phyloP scores from a whole-genome alignment of 495 filamentous ascomycete genomes.

The Parmelia sp. region DNA sequence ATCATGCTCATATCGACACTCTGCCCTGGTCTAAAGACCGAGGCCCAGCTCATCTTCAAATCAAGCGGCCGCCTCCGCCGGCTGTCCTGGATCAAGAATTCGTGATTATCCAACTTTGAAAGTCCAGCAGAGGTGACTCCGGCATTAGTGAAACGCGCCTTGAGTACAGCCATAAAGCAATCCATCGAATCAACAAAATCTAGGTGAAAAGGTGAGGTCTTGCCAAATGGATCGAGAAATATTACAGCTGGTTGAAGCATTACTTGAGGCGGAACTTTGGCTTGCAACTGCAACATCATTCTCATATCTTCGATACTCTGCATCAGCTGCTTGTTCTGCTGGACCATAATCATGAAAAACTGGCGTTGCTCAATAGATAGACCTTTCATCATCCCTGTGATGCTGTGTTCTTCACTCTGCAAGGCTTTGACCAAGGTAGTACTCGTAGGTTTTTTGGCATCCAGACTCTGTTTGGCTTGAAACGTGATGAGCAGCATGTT shows the following conservation, averaged over 20 bases:
- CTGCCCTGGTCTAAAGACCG: conserved; percentile 24
- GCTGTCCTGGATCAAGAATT: conserved; percentile 25
- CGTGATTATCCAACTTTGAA: conserved; percentile 22
- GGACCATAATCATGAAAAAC: conserved; percentile 19
- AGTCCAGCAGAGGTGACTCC: conserved; percentile 22
- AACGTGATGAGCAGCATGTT: conserved; percentile 33
- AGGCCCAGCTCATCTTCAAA: conserved; percentile 19
- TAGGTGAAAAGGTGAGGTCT: conserved; percentile 26
- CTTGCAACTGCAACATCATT: conserved; percentile 21
- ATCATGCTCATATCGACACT: conserved; percentile 30
- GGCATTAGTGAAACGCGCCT: conserved; percentile 21
- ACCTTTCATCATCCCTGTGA: conserved; percentile 13
- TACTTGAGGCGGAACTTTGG: conserved; percentile 24
- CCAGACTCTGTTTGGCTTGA: conserved; percentile 20
- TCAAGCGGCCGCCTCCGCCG: conserved; percentile 19
- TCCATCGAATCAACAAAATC: conserved; percentile 27
- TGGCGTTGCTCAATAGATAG: conserved; percentile 26
- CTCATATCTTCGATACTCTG: conserved; percentile 21
- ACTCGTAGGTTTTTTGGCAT: background rate
- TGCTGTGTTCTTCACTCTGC: conserved; percentile 7
- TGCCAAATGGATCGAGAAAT: conserved; percentile 27
- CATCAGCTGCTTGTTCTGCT: conserved; percentile 26
- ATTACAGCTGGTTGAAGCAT: conserved; percentile 27
- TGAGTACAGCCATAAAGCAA: conserved; percentile 27
- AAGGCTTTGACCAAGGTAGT: conserved; percentile 2